A percentile compares a stretch with the other conserved stretches of the same genome.
Conservation (phyloP, 257 asterid species). For the Fraxinus cuspidata region DNA sequence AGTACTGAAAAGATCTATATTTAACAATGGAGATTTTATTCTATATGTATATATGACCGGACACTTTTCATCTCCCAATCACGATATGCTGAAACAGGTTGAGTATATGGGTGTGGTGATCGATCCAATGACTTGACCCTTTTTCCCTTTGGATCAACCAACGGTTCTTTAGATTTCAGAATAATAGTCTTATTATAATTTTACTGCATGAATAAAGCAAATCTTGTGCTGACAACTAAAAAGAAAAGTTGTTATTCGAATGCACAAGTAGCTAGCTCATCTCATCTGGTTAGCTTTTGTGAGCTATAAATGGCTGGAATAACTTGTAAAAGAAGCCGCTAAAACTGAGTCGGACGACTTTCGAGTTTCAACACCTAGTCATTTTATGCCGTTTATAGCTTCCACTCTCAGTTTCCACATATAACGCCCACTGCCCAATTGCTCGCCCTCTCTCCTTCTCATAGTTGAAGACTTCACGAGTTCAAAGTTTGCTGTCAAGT, state of each 20-base stretch:
- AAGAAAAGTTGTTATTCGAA: conserved; percentile 41
- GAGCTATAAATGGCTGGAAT: conserved; percentile 37
- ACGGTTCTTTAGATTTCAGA: conserved; percentile 20
- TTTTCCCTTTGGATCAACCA: conserved; percentile 22
- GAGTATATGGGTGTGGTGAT: too few relatives aligned
- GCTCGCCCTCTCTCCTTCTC: too few relatives aligned
- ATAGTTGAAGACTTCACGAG: too few relatives aligned
- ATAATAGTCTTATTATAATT: background rate
- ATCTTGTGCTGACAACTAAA: conserved; percentile 43
- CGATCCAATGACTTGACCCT: background rate
- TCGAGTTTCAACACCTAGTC: conserved; percentile 27
- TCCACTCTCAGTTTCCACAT: background rate
- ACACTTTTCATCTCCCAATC: too few relatives aligned
- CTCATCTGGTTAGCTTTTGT: conserved; percentile 27
- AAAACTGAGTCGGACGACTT: conserved; percentile 18
- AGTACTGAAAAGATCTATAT: too few relatives aligned
- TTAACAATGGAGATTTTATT: too few relatives aligned
- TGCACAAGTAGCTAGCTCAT: conserved; percentile 19
- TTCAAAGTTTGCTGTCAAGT: too few relatives aligned
- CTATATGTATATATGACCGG: too few relatives aligned
- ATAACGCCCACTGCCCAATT: background rate
- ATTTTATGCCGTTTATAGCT: conserved; percentile 11
- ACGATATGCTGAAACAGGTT: too few relatives aligned
- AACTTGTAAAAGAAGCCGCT: conserved; percentile 17
- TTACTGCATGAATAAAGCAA: conserved; percentile 2